A percentile compares a stretch with the other conserved stretches of the same genome.
Conservation (phyloP, 2,329 filamentous ascomycete species). For the Coniella lustricola region DNA sequence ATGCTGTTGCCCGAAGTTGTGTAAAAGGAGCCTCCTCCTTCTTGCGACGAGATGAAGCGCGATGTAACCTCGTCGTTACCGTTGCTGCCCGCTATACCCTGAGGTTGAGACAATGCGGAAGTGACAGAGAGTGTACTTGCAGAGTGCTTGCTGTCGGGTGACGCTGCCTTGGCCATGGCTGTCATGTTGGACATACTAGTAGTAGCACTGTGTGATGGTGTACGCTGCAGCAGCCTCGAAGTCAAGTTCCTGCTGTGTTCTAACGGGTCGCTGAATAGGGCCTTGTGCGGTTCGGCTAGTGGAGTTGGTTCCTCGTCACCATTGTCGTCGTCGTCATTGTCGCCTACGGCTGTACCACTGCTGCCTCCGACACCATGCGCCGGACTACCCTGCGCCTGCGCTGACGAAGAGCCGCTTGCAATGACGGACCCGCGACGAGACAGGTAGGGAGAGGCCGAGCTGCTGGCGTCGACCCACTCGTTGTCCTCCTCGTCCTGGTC, state of each 20-base stretch:
- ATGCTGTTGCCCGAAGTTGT: constrained; percentile 26
- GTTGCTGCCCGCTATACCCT: constrained; percentile 31
- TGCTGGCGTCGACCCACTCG: constrained; percentile 63
- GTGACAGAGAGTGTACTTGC: constrained; percentile 29
- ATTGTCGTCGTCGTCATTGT: constrained; percentile 6
- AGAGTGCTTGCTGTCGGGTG: constrained; percentile 24
- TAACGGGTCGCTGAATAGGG: constrained; percentile 31
- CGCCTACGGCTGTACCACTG: constrained; percentile 16
- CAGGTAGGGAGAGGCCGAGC: constrained; percentile 53
- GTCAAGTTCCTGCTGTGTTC: constrained; percentile 61
- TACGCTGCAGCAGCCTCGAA: constrained; percentile 58
- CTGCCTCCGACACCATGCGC: not conserved
- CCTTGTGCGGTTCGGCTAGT: constrained; percentile 17
- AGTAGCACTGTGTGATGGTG: constrained; percentile 52
- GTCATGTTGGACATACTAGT: constrained; percentile 59
- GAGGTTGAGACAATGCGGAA: constrained; percentile 16
- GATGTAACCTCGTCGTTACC: constrained; percentile 47
- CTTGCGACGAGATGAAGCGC: constrained; percentile 46
- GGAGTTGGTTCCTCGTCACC: constrained; percentile 15
- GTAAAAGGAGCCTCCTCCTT: constrained; percentile 44
- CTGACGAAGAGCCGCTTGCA: constrained; percentile 41
- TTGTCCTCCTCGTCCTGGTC: constrained; percentile 41
- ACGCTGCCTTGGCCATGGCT: constrained; percentile 38
- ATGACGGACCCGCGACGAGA: constrained; percentile 43
- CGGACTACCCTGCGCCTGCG: constrained; percentile 27